Percentiles rank a stretch among this genome's conserved stretches.
phyloP scores from a whole-genome alignment of 2,329 filamentous ascomycete genomes.

The Fusarium oxysporum region DNA sequence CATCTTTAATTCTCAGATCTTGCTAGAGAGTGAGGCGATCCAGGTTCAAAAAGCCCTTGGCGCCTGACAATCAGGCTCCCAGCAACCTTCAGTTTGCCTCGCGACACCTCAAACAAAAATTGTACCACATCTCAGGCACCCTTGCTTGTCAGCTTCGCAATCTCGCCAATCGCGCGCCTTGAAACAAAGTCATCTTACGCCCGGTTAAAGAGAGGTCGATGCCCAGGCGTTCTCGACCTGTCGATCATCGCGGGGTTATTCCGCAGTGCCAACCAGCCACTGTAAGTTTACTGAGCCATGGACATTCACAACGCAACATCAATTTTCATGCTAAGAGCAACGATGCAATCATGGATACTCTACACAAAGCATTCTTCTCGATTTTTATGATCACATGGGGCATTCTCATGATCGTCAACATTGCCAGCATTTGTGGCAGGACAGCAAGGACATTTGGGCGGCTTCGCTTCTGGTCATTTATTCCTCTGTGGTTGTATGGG shows the following conservation, averaged over 20 bases:
- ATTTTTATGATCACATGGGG: constrained; percentile 16
- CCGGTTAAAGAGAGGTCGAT: constrained; percentile 1
- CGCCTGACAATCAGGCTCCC: neutral
- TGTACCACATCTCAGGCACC: neutral
- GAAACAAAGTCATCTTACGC: constrained; percentile 6
- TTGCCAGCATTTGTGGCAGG: neutral
- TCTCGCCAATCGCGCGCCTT: constrained; percentile 1
- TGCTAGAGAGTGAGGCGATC: neutral
- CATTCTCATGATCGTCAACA: neutral
- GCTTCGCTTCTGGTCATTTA: constrained; percentile 16
- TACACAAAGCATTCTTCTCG: constrained; percentile 19
- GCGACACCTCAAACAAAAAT: neutral
- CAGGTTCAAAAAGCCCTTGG: too few species aligned
- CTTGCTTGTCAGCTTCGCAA: constrained; percentile 2
- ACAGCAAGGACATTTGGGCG: neutral
- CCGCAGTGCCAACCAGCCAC: neutral
- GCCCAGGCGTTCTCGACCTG: constrained; percentile 10
- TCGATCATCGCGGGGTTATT: constrained; percentile 12
- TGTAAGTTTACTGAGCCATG: neutral
- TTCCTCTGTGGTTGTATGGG: neutral
- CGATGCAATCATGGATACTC: neutral
- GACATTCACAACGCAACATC: neutral
- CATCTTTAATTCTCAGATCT: neutral
- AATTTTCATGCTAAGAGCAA: accelerated
- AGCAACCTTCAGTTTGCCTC: neutral